These are phyloP conservation scores for Cladosporium halotolerans DNA, from an alignment of 2,329 filamentous ascomycete species.

Conservation along the genomic window DNA sequence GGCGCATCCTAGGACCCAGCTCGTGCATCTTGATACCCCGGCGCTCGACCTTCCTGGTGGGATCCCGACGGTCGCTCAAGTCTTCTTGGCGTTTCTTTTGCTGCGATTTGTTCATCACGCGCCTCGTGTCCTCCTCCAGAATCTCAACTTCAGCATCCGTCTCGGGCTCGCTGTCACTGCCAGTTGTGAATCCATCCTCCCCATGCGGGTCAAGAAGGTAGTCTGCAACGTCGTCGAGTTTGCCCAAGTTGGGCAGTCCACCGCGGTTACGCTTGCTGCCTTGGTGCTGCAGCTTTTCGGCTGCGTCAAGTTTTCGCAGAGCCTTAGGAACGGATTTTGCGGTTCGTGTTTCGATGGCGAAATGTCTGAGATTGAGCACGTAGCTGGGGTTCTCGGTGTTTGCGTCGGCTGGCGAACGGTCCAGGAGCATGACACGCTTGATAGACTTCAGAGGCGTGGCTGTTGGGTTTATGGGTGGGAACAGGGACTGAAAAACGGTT, in stretches of 20 bases:
- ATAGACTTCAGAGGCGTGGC: slow-evolving; percentile 87
- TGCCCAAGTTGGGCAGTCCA: slow-evolving; percentile 78
- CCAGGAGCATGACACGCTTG: slow-evolving; percentile 80
- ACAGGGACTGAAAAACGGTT: slow-evolving; percentile 91
- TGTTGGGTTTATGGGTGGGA: slow-evolving; percentile 91
- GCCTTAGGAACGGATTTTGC: slow-evolving; percentile 73
- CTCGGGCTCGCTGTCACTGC: slow-evolving; percentile 86
- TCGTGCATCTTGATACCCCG: slow-evolving; percentile 88
- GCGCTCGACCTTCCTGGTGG: slow-evolving; percentile 60
- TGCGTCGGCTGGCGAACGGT: slow-evolving; percentile 49
- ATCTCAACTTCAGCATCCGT: slow-evolving; percentile 96
- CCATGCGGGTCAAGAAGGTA: slow-evolving; percentile 79
- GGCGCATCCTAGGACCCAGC: slow-evolving; percentile 79
- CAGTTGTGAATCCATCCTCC: slow-evolving; percentile 78
- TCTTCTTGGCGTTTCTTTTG: slow-evolving; percentile 27
- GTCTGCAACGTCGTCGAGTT: slow-evolving; percentile 87
- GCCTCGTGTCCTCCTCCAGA: slow-evolving; percentile 52
- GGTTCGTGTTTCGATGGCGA: slow-evolving; percentile 85
- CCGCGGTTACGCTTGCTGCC: slow-evolving; percentile 38
- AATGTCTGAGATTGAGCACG: slow-evolving; percentile 83
- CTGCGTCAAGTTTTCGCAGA: slow-evolving; percentile 75
- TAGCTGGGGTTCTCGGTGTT: slow-evolving; percentile 43
- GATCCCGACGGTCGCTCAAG: slow-evolving; percentile 17
- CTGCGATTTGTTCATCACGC: slow-evolving; percentile 53
- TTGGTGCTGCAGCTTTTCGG: slow-evolving; percentile 63